Conservation (phyloP, 768 basidiomycete species). For the Candolleomyces efflorescens region DNA sequence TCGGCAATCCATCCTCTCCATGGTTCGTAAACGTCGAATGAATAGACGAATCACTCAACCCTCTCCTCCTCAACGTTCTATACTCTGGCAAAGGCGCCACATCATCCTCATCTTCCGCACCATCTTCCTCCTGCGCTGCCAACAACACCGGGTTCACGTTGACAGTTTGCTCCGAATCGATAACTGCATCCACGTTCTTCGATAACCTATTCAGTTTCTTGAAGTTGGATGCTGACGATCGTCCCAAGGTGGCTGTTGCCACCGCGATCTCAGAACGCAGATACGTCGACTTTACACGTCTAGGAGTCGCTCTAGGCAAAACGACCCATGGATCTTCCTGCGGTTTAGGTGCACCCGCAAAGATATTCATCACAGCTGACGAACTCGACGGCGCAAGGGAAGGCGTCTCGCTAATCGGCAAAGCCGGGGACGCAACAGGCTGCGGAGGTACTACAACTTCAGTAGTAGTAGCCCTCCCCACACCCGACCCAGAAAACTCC, state of each 20-base stretch:
- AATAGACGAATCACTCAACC: constrained; percentile 90
- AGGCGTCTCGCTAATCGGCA: constrained; percentile 12
- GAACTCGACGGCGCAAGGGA: constrained; percentile 8
- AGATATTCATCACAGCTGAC: constrained; percentile 73
- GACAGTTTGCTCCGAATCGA: constrained; percentile 44
- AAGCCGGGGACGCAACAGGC: constrained; percentile 4
- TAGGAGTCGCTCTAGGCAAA: constrained; percentile 36
- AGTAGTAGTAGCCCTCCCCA: constrained; percentile 36
- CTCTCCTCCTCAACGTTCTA: constrained; percentile 69
- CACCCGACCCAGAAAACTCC: constrained; percentile 77
- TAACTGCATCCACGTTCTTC: constrained; percentile 72
- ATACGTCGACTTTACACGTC: constrained; percentile 20
- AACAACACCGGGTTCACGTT: too few relatives aligned
- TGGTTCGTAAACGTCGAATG: constrained; percentile 76
- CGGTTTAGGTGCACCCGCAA: constrained; percentile 77
- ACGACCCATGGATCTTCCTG: constrained; percentile 72
- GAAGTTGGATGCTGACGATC: constrained; percentile 11
- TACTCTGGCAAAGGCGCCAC: constrained; percentile 51
- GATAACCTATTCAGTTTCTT: constrained; percentile 38
- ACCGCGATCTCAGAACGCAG: constrained; percentile 1
- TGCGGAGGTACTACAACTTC: constrained; percentile 21
- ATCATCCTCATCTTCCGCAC: constrained; percentile 34
- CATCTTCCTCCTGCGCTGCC: constrained; percentile 12
- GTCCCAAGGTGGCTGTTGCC: constrained; percentile 20
- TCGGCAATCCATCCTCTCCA: constrained; percentile 25